These are phyloP conservation scores for Xylaria venustula DNA, from an alignment of 495 filamentous ascomycete species.

Conservation along the genomic window DNA sequence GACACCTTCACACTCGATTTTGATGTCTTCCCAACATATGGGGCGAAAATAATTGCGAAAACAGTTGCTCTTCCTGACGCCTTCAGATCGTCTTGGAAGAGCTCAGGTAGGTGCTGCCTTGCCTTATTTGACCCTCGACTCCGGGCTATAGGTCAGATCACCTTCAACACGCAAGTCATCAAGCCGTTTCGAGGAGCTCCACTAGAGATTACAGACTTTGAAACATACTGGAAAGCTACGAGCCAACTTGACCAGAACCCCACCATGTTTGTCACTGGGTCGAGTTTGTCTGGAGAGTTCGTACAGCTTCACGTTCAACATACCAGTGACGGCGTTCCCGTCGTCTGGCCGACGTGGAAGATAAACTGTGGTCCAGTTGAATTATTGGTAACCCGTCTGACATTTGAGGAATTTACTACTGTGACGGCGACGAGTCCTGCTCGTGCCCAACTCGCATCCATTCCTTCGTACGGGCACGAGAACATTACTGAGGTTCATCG, in stretches of 20 bases:
- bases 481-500: slow-evolving; percentile 66
- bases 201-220: slow-evolving; percentile 94
- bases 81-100: slow-evolving; percentile 70
- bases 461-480: slow-evolving; percentile 44
- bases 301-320: slow-evolving; percentile 87
- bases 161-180: slow-evolving; percentile 91
- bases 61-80: slow-evolving; percentile 85
- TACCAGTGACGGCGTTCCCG: slow-evolving; percentile 80
- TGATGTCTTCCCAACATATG: slow-evolving; percentile 96
- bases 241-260: slow-evolving; percentile 82
- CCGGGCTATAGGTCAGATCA: slow-evolving; percentile 90
- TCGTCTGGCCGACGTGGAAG: slow-evolving; percentile 81
- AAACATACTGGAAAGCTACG: slow-evolving; percentile 98
- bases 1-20: slow-evolving; percentile 94
- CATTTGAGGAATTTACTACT: slow-evolving; percentile 67
- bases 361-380: slow-evolving; percentile 77
- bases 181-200: slow-evolving; percentile 94
- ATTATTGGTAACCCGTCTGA: slow-evolving; percentile 74
- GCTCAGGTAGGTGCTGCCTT: slow-evolving; percentile 77
- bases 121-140: slow-evolving; percentile 91
- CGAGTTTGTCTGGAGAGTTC: slow-evolving; percentile 91
- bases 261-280: slow-evolving; percentile 86
- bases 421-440: slow-evolving; percentile 56
- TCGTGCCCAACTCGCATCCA: slow-evolving; percentile 43
- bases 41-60: slow-evolving; percentile 94